Percentiles rank a stretch among this genome's conserved stretches.
Evolutionary conservation across 805 yeast genomes (phyloP).

Genomic region (Myxozyma sirexii): DNA sequence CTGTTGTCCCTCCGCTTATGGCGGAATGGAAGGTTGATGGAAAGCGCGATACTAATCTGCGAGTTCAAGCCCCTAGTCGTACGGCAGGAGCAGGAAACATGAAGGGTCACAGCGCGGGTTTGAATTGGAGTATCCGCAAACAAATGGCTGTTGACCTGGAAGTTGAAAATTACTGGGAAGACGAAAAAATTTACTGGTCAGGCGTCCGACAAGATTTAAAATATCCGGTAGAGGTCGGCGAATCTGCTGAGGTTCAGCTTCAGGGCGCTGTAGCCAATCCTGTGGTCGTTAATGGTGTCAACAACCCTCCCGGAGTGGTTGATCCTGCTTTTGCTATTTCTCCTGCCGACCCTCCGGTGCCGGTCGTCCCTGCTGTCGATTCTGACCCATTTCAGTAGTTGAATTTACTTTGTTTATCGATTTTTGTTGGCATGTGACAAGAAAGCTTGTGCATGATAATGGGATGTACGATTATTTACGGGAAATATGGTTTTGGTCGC

Average conservation of each 20-base stretch:
- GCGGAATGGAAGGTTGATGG: conserved; percentile 21
- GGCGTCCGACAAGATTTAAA: neutral
- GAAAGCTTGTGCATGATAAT: too few species aligned
- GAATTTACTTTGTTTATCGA: too few species aligned
- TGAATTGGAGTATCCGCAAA: conserved; percentile 3
- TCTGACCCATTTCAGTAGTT: too few species aligned
- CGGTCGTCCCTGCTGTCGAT: neutral
- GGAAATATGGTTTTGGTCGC: too few species aligned
- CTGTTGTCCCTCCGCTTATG: conserved; percentile 17
- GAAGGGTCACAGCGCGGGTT: conserved; percentile 4
- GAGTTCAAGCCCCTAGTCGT: neutral
- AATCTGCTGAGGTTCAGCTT: neutral
- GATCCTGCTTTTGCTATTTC: neutral
- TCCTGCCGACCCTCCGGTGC: neutral
- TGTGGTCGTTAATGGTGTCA: too few species aligned
- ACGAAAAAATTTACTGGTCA: conserved; percentile 6
- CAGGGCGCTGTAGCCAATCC: neutral
- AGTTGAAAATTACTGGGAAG: conserved; percentile 2
- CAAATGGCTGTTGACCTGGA: conserved; percentile 2
- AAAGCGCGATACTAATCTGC: conserved; percentile 13
- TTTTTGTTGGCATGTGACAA: too few species aligned
- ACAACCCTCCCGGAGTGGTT: too few species aligned
- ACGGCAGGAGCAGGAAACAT: neutral
- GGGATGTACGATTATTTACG: too few species aligned
- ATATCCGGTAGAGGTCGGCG: too few species aligned